A percentile compares a stretch with the other conserved stretches of the same genome.
Evolutionary conservation across 139 green algal species (phyloP).

Genomic region (Zygnema circumcarinatum): DNA sequence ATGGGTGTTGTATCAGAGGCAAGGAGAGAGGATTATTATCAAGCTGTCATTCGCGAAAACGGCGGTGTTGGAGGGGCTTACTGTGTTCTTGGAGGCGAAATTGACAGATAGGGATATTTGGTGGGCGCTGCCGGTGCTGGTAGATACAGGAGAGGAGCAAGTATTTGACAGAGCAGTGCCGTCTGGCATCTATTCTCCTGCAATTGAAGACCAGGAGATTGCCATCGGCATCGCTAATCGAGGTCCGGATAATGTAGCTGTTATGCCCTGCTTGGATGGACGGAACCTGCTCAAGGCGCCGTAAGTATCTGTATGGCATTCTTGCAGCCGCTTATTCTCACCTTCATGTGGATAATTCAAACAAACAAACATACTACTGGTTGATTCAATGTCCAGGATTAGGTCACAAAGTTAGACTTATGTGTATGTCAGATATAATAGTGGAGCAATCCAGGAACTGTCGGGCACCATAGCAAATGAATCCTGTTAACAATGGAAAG

Average conservation of each 20-base stretch:
- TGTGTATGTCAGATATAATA: not conserved
- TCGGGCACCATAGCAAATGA: not conserved
- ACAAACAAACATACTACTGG: not conserved
- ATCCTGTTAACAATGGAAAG: too few species aligned
- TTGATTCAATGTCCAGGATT: not conserved
- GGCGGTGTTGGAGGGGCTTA: not conserved
- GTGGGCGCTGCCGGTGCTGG: not conserved
- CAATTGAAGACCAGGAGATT: not conserved
- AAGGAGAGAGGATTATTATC: not conserved
- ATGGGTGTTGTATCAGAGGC: not conserved
- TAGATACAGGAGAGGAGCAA: not conserved
- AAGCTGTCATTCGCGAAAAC: not conserved
- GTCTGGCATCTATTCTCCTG: not conserved
- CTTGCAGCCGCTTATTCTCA: not conserved
- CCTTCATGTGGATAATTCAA: too few species aligned
- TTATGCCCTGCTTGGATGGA: not conserved
- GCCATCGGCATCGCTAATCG: not conserved
- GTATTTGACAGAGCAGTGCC: not conserved
- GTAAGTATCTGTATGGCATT: not conserved
- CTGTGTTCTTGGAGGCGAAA: not conserved
- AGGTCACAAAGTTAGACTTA: not conserved
- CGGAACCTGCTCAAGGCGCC: not conserved
- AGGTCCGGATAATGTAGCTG: not conserved
- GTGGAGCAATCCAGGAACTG: not conserved
- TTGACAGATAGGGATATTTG: not conserved